Base-by-base conservation (phyloP, 1,139 yeast genomes). In the Kluyveromyces sp. region DNA sequence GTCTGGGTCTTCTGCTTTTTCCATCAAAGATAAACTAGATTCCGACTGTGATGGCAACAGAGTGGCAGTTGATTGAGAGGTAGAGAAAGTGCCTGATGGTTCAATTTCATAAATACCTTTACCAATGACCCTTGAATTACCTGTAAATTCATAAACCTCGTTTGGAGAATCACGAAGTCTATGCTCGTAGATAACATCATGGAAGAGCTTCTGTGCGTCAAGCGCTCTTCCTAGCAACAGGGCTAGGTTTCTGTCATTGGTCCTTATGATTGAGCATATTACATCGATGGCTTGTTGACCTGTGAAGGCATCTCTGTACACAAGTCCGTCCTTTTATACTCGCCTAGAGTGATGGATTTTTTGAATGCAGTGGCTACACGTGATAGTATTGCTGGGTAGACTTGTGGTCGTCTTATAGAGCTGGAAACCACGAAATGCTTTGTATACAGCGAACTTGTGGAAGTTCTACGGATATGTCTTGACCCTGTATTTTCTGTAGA, bases 141-240 rank as follows among this genome's bases (percentile, higher is more conserved):
- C 94, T 54, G 79, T 81, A 60, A 92, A 87, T 51, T 88, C 95
- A 64, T 90, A 94, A 27, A 92, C 86, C 65, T 92, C 99, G 60
- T 77, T 79, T 21, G 75, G 77, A 0, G 95, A 86, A 66, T 92
- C 98, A 53, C 98, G 75, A 47, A 92, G 72, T 45, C 97, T 73
- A 63, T 90, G 97, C 57, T 89, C 95, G 65, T 92, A 92, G 0
- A 97, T 87, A 29, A 90, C 97, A 67, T 92, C 98, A 61, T 89
- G 96, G 66, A 92, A 89, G 50, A 88, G 79, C 65, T 87, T 87
- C 58, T 92, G 97, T 0, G 97, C 96, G 67, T 92, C 98, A 50
- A 92, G 71, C 0, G 97, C 84, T 53, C 99, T 75, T 26, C 98
- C 98, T 44, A 94, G 70, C 42, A 92, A 69, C 42, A 92, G 69